Evolutionary conservation across 768 basidiomycete species (phyloP).

Genomic region (Suillus clintonianus): DNA sequence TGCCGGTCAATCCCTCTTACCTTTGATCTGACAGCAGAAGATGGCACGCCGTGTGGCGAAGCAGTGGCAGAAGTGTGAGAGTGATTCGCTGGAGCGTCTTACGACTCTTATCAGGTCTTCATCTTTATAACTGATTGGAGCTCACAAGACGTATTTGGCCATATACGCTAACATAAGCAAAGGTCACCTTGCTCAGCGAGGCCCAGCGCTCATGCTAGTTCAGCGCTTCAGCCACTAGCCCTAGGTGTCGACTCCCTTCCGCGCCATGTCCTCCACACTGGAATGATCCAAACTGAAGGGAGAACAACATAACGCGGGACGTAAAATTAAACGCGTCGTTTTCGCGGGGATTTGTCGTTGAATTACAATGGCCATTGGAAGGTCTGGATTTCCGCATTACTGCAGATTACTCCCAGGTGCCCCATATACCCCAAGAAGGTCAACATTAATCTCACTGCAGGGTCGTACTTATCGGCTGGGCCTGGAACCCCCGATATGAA

Average conservation of each 20-base stretch:
- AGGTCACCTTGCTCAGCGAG: background rate
- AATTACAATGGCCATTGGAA: background rate
- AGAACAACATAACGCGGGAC: background rate
- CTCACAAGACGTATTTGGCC: background rate
- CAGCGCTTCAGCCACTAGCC: background rate
- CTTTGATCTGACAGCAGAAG: background rate
- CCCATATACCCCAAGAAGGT: background rate
- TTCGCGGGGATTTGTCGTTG: background rate
- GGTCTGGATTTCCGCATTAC: background rate
- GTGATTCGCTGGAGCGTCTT: conserved; percentile 1
- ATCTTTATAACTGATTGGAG: background rate
- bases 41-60: conserved; percentile 1
- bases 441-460: background rate
- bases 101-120: background rate
- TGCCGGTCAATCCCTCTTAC: background rate
- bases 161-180: background rate
- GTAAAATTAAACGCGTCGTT: background rate
- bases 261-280: background rate
- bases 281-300: background rate
- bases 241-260: background rate
- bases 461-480: conserved; percentile 1
- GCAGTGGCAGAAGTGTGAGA: conserved; percentile 5
- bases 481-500: conserved; percentile 1
- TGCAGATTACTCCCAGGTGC: background rate
- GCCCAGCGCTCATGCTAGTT: no score